Evolutionary conservation across 352 stramenopile species (phyloP).

Genomic region (Phytophthora podocarpi): DNA sequence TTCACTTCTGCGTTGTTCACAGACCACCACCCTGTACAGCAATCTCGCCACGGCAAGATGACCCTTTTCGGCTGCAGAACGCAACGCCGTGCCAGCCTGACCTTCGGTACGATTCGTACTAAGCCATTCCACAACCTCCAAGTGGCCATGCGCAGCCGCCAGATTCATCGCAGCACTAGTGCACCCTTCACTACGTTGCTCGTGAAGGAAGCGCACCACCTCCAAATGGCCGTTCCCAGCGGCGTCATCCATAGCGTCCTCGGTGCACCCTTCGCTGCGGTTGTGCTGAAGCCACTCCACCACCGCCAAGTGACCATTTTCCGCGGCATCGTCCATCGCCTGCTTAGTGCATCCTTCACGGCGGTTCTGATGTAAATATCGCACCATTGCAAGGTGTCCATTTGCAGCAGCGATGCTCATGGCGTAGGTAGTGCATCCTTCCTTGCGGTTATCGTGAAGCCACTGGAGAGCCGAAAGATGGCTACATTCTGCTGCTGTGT

Average conservation of each 20-base stretch:
- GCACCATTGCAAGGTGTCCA: constrained; percentile 13
- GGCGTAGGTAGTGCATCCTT: constrained; percentile 16
- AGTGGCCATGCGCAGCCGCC: constrained; percentile 8
- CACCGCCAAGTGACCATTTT: constrained; percentile 18
- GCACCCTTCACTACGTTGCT: constrained; percentile 22
- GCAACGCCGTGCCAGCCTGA: constrained; percentile 7
- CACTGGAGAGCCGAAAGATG: constrained; percentile 16
- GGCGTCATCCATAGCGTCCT: constrained; percentile 24
- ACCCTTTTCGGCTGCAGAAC: constrained; percentile 9
- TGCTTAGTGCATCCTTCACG: constrained; percentile 17
- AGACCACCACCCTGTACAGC: constrained; percentile 11
- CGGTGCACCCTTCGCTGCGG: constrained; percentile 18
- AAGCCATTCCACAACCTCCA: constrained; percentile 20
- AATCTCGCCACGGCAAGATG: constrained; percentile 12
- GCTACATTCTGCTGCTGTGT: constrained; percentile 7
- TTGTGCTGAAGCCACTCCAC: constrained; percentile 23
- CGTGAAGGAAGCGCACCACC: constrained; percentile 21
- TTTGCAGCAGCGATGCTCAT: constrained; percentile 15
- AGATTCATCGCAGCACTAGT: constrained; percentile 18
- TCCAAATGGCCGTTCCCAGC: constrained; percentile 15
- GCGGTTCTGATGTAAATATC: constrained; percentile 16
- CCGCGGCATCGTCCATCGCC: constrained; percentile 20
- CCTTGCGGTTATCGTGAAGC: constrained; percentile 15
- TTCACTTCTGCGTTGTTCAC: constrained; percentile 18
- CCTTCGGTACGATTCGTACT: constrained; percentile 16